Evolutionary conservation across 2,329 filamentous ascomycete species (phyloP).

Genomic region (Xylaria sp.): DNA sequence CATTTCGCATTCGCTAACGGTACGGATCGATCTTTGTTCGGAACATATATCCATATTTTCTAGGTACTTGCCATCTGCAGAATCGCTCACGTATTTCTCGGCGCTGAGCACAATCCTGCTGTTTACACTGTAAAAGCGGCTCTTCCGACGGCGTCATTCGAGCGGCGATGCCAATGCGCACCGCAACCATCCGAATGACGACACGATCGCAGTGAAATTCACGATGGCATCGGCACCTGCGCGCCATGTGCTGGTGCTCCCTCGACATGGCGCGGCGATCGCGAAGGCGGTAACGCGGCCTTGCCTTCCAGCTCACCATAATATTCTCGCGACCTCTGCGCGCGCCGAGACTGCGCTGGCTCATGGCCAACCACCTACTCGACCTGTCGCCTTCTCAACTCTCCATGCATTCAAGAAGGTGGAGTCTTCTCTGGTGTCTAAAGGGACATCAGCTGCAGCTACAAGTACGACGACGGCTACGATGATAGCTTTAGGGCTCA

Average conservation of each 20-base stretch:
- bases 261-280: conserved; percentile 38
- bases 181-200: conserved; percentile 15
- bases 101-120: background rate
- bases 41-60: background rate
- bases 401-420: background rate
- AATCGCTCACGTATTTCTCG: background rate
- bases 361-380: background rate
- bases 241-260: conserved; percentile 26
- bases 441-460: background rate
- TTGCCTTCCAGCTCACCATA: conserved; percentile 9
- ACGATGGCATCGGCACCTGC: conserved; percentile 19
- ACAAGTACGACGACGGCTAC: background rate
- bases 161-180: conserved; percentile 16
- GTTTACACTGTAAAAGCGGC: background rate
- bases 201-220: conserved; percentile 8
- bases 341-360: conserved; percentile 8
- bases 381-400: background rate
- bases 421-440: background rate
- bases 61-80: background rate
- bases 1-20: conserved; percentile 8
- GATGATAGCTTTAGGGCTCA: conserved; percentile 1
- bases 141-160: conserved; percentile 15
- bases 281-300: conserved; percentile 24
- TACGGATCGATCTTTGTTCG: too few species aligned
- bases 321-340: conserved; percentile 7